Conservation (phyloP, 2,329 filamentous ascomycete species). For the Gremmenia infestans region DNA sequence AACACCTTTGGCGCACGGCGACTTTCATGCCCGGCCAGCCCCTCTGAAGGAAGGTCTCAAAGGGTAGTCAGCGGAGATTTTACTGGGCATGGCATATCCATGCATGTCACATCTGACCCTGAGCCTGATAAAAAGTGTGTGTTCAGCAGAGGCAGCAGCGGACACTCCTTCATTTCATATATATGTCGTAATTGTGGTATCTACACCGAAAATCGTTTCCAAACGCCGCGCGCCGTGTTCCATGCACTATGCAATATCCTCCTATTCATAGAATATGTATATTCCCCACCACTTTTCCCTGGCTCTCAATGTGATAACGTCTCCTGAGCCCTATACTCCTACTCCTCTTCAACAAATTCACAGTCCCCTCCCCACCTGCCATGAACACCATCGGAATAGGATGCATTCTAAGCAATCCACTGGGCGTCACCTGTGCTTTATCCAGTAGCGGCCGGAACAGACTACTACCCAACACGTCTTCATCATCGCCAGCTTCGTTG, state of each 20-base stretch:
- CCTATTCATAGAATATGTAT: constrained; percentile 51
- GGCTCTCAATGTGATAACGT: constrained; percentile 74
- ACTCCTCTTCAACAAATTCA: constrained; percentile 58
- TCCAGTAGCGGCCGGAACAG: constrained; percentile 66
- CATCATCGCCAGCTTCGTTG: constrained; percentile 27
- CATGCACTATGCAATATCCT: background rate
- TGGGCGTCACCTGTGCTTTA: constrained; percentile 51
- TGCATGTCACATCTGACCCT: no score
- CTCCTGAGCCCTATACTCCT: constrained; percentile 69
- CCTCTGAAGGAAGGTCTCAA: no score
- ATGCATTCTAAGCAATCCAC: constrained; percentile 39
- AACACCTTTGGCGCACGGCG: no score
- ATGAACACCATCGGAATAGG: constrained; percentile 82
- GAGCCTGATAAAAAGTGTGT: no score
- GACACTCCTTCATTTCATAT: no score
- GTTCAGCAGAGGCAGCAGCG: no score
- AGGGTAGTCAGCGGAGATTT: no score
- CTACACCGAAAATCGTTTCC: background rate
- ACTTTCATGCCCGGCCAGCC: no score
- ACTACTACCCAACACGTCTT: constrained; percentile 20
- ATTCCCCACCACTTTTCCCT: constrained; percentile 75
- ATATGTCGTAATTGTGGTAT: background rate
- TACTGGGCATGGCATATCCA: no score
- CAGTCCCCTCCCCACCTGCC: constrained; percentile 61
- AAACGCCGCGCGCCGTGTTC: background rate